Conservation (phyloP, 148 eudicot genomes). For the Selenicereus undatus region DNA sequence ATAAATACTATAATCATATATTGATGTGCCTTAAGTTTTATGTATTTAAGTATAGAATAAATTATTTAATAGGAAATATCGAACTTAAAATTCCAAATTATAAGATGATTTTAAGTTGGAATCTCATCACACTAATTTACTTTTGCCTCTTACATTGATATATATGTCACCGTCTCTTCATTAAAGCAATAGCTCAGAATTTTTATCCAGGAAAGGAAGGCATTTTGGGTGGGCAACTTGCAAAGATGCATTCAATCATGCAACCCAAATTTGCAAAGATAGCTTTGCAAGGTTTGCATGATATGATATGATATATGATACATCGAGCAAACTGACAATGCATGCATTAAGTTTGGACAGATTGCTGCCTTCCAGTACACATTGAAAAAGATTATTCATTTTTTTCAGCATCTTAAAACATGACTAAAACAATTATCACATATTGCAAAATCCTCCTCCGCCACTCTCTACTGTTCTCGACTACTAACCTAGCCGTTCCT, state of each 20-base stretch:
- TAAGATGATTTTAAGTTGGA: no score
- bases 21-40: no score
- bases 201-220: not conserved
- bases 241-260: constrained; percentile 1
- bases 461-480: no score
- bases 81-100: no score
- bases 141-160: not conserved
- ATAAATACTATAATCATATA: no score
- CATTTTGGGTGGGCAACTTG: not conserved
- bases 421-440: not conserved
- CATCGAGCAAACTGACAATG: not conserved
- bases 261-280: not conserved
- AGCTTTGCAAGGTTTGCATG: not conserved
- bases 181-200: not conserved
- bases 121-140: not conserved
- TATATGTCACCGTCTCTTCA: not conserved
- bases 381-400: not conserved
- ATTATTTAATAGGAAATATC: no score
- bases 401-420: not conserved
- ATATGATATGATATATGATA: not conserved
- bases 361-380: constrained; percentile 21
- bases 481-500: no score
- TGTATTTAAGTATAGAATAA: no score
- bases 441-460: no score
- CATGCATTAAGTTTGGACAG: constrained; percentile 2